Evolutionary conservation across 2,329 filamentous ascomycete genomes (phyloP), one percentile per base, ranked within the genome.

Genomic region (Nemania sp.): DNA sequence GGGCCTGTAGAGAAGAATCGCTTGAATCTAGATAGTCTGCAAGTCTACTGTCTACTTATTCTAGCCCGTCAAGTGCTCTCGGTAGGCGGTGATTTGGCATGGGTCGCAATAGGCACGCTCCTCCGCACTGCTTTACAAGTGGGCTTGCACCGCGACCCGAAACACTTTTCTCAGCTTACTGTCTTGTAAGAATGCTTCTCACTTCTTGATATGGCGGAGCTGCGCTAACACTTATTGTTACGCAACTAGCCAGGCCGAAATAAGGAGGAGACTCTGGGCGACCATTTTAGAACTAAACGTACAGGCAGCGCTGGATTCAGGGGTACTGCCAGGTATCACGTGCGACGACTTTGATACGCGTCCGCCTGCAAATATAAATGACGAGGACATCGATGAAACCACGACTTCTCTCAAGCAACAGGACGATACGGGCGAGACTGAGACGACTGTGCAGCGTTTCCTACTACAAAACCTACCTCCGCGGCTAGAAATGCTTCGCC

Each of bases 1-100:
- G 81, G 82, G 5, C 88, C 88, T 0, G 79, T 83, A 2, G 85
- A 83, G 72, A 90, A 90, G 67, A 80, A 82, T 0, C 78, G 82
- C 0, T 78, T 89, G 0, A 82, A 79, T 1, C 77, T 89, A 0
- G 81, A 83, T 32, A 81, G 79, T n/a, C 68, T 90, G 0, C 88
- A 90, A 66, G 81, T 76, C 0, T 78, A 79, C 6, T 75, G 85
- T 2, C 74, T 87, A 0, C 78, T 85, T 1, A 68, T 85, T 3
- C 67, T 86, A 1, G 83, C 84, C 73, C 79, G 76, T 67, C 78
- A 86, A 67, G 70, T 68, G 0, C 70, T 74, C 2, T 77, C 77
- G 7, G 70, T 85, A 0, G 83, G 84, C 3, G 79, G 78, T 2
- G 83, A 85, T n/a, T 75, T 86, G 1, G 77, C 80, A 1, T 87